phyloP scores from a whole-genome alignment of 306 rosid species.

The Prunus persica region DNA sequence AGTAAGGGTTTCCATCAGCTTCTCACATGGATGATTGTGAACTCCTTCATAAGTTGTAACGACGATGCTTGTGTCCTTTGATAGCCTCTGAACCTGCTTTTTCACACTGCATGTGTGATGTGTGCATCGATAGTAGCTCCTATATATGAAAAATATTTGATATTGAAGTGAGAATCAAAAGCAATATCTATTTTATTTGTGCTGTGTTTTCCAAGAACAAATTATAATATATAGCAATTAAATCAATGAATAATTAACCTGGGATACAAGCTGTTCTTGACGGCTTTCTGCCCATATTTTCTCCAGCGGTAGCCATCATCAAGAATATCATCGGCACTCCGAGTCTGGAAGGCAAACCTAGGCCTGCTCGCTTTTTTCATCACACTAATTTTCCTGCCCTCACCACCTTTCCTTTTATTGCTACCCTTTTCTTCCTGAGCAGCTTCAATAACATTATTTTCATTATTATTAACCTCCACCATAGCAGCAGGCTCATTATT shows the following conservation, averaged over 20 bases:
- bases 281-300: constrained; percentile 92
- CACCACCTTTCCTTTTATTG: constrained; percentile 30
- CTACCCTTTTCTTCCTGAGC: constrained; percentile 24
- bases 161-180: no score
- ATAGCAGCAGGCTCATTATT: background rate
- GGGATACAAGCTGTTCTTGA: constrained; percentile 68
- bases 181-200: no score
- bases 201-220: no score
- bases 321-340: constrained; percentile 78
- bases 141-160: background rate
- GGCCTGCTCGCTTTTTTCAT: constrained; percentile 44
- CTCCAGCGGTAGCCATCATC: constrained; percentile 96
- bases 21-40: constrained; percentile 87
- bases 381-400: constrained; percentile 1
- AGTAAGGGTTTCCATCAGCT: constrained; percentile 87
- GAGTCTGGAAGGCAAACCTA: constrained; percentile 83
- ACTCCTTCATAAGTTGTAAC: constrained; percentile 89
- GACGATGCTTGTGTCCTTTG: constrained; percentile 75
- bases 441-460: constrained; percentile 8
- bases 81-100: constrained; percentile 91
- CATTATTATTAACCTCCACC: constrained; percentile 10
- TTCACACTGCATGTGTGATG: constrained; percentile 91
- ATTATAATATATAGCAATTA: background rate
- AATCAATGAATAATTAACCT: constrained; percentile 47
- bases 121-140: constrained; percentile 92